Evolutionary conservation across 2,329 filamentous ascomycete genomes (phyloP).

Genomic region (Botrytis cinerea): DNA sequence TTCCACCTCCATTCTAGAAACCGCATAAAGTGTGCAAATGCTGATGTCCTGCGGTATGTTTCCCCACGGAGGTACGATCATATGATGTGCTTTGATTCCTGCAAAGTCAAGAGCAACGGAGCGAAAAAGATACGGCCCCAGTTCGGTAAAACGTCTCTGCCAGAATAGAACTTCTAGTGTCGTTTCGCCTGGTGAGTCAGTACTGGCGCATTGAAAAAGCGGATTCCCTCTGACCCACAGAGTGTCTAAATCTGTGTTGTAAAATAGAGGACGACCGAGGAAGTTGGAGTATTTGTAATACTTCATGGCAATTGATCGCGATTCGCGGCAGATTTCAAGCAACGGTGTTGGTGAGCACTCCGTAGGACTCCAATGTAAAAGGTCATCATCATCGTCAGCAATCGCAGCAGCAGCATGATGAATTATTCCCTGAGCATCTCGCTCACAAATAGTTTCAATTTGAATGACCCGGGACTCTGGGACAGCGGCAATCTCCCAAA

Average conservation of each 20-base stretch:
- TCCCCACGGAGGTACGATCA: not conserved
- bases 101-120: slow-evolving; percentile 1
- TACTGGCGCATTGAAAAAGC: accelerated
- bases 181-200: too few species aligned
- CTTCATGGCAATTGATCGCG: not conserved
- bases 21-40: not conserved
- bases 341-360: not conserved
- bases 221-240: not conserved
- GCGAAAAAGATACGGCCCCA: not conserved
- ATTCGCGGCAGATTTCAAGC: not conserved
- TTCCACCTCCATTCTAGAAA: not conserved
- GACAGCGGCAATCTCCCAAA: not conserved
- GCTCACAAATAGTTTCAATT: not conserved
- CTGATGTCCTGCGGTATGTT: not conserved
- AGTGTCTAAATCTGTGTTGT: not conserved
- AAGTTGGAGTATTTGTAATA: not conserved
- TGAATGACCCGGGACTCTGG: not conserved
- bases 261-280: not conserved
- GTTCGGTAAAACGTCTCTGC: not conserved
- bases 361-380: not conserved
- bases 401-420: too few species aligned
- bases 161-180: not conserved
- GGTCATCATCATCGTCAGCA: not conserved
- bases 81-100: not conserved
- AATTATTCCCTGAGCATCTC: too few species aligned